phyloP scores from a whole-genome alignment of 2,329 filamentous ascomycete genomes.

The Ophiocordyceps camponoti-leonardi region DNA sequence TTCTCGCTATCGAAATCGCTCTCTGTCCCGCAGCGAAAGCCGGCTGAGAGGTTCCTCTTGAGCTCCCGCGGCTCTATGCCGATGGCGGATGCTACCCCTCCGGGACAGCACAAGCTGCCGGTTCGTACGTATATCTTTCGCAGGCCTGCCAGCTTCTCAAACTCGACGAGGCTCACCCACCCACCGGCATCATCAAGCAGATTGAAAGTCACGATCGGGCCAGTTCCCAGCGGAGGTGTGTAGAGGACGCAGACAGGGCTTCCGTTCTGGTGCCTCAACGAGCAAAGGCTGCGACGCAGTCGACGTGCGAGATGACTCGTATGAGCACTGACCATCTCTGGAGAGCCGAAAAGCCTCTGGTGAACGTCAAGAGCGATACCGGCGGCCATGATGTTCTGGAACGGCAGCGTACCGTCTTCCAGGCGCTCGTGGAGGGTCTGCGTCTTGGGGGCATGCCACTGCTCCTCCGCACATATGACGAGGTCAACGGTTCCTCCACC shows the following conservation, averaged over 20 bases:
- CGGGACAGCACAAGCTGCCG: conserved; percentile 83
- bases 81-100: conserved; percentile 62
- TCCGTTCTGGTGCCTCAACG: conserved; percentile 54
- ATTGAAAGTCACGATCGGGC: conserved; percentile 76
- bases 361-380: conserved; percentile 59
- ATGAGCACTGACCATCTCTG: conserved; percentile 54
- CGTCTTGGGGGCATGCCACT: conserved; percentile 69
- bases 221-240: conserved; percentile 28
- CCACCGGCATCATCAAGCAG: conserved; percentile 48
- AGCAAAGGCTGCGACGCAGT: conserved; percentile 39
- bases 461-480: conserved; percentile 58
- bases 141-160: conserved; percentile 70
- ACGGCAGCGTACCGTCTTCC: conserved; percentile 81
- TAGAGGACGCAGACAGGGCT: conserved; percentile 51
- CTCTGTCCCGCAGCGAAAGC: conserved; percentile 69
- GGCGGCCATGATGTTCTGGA: conserved; percentile 78
- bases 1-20: conserved; percentile 71
- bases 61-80: conserved; percentile 65
- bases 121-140: conserved; percentile 73
- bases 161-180: conserved; percentile 68
- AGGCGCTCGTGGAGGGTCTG: conserved; percentile 59
- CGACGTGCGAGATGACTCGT: conserved; percentile 44
- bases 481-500: conserved; percentile 90
- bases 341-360: conserved; percentile 49
- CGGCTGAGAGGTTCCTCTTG: conserved; percentile 66